phyloP scores from a whole-genome alignment of 139 green algal species.

The Pseudopediastrum boryanum region DNA sequence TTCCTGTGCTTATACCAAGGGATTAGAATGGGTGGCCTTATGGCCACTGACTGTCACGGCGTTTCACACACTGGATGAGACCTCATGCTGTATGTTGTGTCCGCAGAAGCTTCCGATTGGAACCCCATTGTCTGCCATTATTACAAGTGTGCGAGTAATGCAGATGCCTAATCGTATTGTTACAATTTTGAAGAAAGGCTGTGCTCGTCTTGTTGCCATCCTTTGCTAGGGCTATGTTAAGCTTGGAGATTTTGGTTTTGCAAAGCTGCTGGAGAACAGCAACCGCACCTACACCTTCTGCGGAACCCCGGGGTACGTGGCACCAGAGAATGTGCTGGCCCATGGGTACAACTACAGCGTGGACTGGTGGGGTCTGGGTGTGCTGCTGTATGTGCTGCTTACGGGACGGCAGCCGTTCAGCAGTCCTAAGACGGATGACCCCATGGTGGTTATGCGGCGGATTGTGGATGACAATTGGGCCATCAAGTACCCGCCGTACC shows the following conservation, averaged over 20 bases:
- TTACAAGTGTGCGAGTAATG: too few relatives aligned
- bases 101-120: too few relatives aligned
- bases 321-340: conserved; percentile 94
- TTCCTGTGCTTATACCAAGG: too few relatives aligned
- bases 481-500: conserved; percentile 93
- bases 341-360: conserved; percentile 92
- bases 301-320: conserved; percentile 96
- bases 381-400: conserved; percentile 95
- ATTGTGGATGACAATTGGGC: conserved; percentile 94
- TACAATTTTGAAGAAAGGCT: too few relatives aligned
- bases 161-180: too few relatives aligned
- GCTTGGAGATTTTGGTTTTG: conserved; percentile 98
- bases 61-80: too few relatives aligned
- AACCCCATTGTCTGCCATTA: too few relatives aligned
- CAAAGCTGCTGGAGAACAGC: conserved; percentile 85
- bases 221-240: conserved; percentile 92
- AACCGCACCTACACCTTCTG: conserved; percentile 97
- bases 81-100: too few relatives aligned
- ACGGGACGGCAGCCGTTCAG: conserved; percentile 94
- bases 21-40: too few relatives aligned
- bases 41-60: too few relatives aligned
- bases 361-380: conserved; percentile 96
- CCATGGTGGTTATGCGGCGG: conserved; percentile 96
- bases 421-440: conserved; percentile 91
- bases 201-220: too few relatives aligned